These are phyloP conservation scores for Botrytis fabae DNA, from an alignment of 2,329 filamentous ascomycete species.

Conservation along the genomic window DNA sequence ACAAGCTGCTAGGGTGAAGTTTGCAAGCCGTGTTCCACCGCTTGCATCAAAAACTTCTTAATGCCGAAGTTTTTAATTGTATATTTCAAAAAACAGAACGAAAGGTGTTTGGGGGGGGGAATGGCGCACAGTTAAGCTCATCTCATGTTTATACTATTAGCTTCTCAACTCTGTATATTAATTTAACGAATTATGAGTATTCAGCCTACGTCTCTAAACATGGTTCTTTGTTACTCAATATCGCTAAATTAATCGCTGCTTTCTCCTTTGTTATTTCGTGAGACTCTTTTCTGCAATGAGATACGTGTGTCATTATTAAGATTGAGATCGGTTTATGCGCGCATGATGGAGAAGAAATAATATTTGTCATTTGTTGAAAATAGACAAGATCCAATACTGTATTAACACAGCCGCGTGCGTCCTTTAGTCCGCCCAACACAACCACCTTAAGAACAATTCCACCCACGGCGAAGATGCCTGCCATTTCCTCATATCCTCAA, in stretches of 20 bases:
- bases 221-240: not conserved
- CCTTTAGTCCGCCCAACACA: not conserved
- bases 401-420: not conserved
- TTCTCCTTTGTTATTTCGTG: not conserved
- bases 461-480: no score
- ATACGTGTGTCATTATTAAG: not conserved
- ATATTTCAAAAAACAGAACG: not conserved
- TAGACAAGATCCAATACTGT: not conserved
- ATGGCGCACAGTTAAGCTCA: constrained; percentile 4
- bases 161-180: constrained; percentile 18
- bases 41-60: not conserved
- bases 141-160: constrained; percentile 6
- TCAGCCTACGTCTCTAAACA: no score
- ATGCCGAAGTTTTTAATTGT: not conserved
- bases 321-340: not conserved
- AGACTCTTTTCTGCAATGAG: not conserved
- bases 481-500: not conserved
- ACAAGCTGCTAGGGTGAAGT: constrained; percentile 20
- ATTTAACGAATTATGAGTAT: not conserved
- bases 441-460: not conserved
- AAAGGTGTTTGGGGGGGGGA: not conserved
- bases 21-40: not conserved
- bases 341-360: not conserved
- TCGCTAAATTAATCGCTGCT: not conserved
- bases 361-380: constrained; percentile 4